Conservation (phyloP, 2,329 filamentous ascomycete species). For the Ascochyta viciae-villosae region DNA sequence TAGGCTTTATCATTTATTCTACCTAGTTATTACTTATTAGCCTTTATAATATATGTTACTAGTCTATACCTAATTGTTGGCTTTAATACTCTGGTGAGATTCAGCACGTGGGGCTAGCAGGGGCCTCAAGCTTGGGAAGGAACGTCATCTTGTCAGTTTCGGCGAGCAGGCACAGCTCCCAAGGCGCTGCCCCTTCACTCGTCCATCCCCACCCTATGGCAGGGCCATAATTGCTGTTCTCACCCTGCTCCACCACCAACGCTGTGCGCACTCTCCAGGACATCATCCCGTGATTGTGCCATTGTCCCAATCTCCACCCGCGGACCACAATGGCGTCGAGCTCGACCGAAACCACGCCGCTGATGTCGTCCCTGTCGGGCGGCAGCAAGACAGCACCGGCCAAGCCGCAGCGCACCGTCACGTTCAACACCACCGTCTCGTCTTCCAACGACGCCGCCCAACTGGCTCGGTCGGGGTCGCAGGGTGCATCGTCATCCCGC, state of each 20-base stretch:
- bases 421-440: constrained; percentile 72
- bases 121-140: constrained; percentile 19
- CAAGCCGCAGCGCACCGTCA: constrained; percentile 69
- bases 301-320: neutral
- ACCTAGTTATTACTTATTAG: too few species aligned
- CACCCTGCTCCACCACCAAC: constrained; percentile 1
- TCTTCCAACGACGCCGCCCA: constrained; percentile 50
- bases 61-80: too few species aligned
- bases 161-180: constrained; percentile 14
- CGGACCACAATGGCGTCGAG: constrained; percentile 41
- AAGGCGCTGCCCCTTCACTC: constrained; percentile 1
- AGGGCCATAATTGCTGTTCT: constrained; percentile 12
- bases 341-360: constrained; percentile 47
- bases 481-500: constrained; percentile 38
- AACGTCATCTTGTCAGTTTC: constrained; percentile 22
- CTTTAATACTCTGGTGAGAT: too few species aligned
- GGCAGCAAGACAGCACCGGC: constrained; percentile 27
- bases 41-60: too few species aligned
- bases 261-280: neutral
- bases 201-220: constrained; percentile 20
- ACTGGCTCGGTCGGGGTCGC: constrained; percentile 43
- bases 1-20: too few species aligned
- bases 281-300: neutral
- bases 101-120: constrained; percentile 19
- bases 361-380: constrained; percentile 47